Evolutionary conservation across 495 filamentous ascomycete species (phyloP).

Genomic region (Trichoderma asperelloides): DNA sequence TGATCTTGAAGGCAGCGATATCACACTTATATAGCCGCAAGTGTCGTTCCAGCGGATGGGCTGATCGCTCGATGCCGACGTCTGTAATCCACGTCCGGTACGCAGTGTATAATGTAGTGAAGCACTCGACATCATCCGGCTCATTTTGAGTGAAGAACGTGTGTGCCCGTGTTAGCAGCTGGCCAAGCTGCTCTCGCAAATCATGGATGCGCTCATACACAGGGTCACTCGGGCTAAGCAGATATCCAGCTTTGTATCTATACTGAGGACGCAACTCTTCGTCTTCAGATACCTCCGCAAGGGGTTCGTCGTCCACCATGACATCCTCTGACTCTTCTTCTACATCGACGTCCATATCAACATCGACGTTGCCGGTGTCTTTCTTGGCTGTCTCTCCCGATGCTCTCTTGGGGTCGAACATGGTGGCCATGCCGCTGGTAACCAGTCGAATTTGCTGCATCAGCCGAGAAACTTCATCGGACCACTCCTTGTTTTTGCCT

Average conservation of each 20-base stretch:
- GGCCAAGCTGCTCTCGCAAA: slow-evolving; percentile 70
- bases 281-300: slow-evolving; percentile 66
- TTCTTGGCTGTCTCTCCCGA: slow-evolving; percentile 33
- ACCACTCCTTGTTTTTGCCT: slow-evolving; percentile 96
- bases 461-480: slow-evolving; percentile 87
- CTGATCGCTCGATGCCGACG: slow-evolving; percentile 90
- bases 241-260: slow-evolving; percentile 77
- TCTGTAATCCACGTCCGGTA: slow-evolving; percentile 97
- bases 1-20: slow-evolving; percentile 86
- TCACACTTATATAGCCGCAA: slow-evolving; percentile 74
- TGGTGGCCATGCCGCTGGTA: slow-evolving; percentile 74
- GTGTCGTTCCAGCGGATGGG: slow-evolving; percentile 84
- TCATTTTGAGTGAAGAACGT: slow-evolving; percentile 73
- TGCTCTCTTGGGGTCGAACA: slow-evolving; percentile 74
- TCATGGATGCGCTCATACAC: slow-evolving; percentile 71
- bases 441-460: slow-evolving; percentile 76
- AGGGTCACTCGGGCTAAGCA: slow-evolving; percentile 48
- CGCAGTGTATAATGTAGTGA: slow-evolving; percentile 82
- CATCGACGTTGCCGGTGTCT: slow-evolving; percentile 27
- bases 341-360: slow-evolving; percentile 29
- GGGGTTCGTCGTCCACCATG: slow-evolving; percentile 48
- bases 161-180: slow-evolving; percentile 73
- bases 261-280: slow-evolving; percentile 74
- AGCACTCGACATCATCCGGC: slow-evolving; percentile 92
- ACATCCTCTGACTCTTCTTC: slow-evolving; percentile 59